Evolutionary conservation across 495 filamentous ascomycete genomes (phyloP).

Genomic region (Neurospora cerealis): DNA sequence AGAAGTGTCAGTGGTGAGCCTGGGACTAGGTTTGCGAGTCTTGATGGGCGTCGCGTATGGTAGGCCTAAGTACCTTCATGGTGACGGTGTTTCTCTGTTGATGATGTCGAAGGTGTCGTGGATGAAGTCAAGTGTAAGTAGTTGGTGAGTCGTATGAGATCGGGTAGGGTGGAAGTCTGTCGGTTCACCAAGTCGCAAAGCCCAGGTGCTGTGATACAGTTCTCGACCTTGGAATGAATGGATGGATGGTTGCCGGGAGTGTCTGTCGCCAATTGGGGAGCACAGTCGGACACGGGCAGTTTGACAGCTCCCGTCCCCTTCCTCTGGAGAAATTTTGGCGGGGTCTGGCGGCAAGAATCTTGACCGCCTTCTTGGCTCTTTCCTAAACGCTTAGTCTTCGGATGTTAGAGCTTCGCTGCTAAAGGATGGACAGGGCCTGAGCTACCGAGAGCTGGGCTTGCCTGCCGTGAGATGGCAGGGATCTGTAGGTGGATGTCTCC

Average conservation of each 20-base stretch:
- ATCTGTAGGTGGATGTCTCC: background rate
- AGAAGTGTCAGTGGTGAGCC: background rate
- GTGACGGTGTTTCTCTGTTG: constrained; percentile 10
- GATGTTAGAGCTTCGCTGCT: background rate
- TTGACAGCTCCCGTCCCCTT: background rate
- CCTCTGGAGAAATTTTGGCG: constrained; percentile 23
- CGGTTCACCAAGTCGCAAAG: background rate
- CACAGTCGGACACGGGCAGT: background rate
- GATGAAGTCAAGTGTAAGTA: background rate
- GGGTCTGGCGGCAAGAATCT: constrained; percentile 19
- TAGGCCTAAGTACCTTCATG: constrained; percentile 29
- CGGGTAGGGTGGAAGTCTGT: background rate
- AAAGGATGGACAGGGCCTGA: background rate
- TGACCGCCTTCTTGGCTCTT: constrained; percentile 12
- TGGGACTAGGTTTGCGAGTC: background rate
- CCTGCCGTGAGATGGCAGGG: background rate
- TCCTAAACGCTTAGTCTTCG: background rate
- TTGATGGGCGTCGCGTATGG: background rate
- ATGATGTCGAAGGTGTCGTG: background rate
- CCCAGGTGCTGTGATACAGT: background rate
- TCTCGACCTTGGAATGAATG: background rate
- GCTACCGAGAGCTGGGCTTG: background rate
- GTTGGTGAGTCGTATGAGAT: background rate
- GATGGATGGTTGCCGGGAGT: background rate
- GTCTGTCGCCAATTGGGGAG: background rate